Conservation (phyloP, 345 rosid species). For the Hibiscus tridactylites region DNA sequence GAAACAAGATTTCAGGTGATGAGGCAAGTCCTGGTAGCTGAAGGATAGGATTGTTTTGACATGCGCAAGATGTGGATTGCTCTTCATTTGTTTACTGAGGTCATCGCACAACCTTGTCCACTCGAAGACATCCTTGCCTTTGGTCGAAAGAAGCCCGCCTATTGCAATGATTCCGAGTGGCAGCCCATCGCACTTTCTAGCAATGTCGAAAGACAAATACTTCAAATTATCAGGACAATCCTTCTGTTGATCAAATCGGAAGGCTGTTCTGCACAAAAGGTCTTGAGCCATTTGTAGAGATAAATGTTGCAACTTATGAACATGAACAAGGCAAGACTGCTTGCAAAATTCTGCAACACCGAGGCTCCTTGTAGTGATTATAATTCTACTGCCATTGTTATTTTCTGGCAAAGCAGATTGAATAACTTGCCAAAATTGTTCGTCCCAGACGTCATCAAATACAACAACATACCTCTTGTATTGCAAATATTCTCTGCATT, state of each 20-base stretch:
- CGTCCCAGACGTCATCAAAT: neutral
- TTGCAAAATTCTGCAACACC: neutral
- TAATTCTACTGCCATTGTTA: neutral
- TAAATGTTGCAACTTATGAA: neutral
- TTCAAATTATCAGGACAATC: neutral
- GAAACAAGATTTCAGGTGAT: neutral
- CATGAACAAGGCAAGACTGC: neutral
- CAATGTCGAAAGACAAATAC: neutral
- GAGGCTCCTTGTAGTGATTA: neutral
- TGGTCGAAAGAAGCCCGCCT: neutral
- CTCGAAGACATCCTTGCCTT: neutral
- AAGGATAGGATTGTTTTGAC: neutral
- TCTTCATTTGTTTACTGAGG: neutral
- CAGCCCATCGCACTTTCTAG: neutral
- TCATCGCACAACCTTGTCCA: neutral
- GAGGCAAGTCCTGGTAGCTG: neutral
- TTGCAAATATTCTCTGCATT: neutral
- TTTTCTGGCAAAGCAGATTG: neutral
- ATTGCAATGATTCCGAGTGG: neutral
- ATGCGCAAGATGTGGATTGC: neutral
- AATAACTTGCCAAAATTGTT: neutral
- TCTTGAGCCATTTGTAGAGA: neutral
- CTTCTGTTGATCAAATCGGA: neutral
- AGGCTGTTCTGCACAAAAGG: neutral
- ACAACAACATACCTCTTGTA: neutral